Conservation (phyloP, 495 filamentous ascomycete species). For the Umbilicaria muhlenbergii region DNA sequence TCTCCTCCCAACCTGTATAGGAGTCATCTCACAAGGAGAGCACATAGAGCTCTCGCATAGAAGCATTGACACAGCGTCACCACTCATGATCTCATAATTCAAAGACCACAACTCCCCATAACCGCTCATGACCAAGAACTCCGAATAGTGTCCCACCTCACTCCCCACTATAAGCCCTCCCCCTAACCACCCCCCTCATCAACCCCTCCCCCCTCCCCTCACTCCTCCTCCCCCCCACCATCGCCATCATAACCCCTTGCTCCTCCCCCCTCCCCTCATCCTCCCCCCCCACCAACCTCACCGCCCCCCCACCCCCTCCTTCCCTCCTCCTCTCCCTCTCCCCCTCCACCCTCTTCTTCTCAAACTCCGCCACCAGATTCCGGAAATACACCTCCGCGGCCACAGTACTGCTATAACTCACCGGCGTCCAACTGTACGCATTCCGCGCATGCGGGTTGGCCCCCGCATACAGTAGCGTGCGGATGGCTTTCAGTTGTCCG, state of each 20-base stretch:
- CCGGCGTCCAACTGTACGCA: conserved; percentile 53
- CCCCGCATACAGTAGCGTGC: conserved; percentile 52
- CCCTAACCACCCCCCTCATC: not conserved
- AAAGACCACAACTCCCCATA: not conserved
- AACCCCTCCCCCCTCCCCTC: conserved; percentile 14
- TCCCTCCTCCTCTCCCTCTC: not conserved
- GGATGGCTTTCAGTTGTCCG: conserved; percentile 56
- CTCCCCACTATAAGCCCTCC: conserved; percentile 1
- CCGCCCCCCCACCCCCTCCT: not conserved
- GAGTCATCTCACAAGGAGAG: no score
- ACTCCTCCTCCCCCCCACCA: conserved; percentile 4
- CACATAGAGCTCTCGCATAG: no score
- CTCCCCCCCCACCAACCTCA: conserved; percentile 8
- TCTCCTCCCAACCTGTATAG: no score
- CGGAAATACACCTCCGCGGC: conserved; percentile 64
- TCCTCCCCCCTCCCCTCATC: conserved; percentile 10
- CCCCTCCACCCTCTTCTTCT: conserved; percentile 21
- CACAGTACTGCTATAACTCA: conserved; percentile 55
- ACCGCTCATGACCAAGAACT: not conserved
- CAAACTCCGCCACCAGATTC: conserved; percentile 42
- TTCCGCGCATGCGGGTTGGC: conserved; percentile 51
- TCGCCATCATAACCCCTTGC: conserved; percentile 8
- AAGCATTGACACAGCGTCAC: not conserved
- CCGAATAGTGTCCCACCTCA: not conserved
- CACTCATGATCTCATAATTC: conserved; percentile 2